Percentiles rank a stretch among this genome's conserved stretches.
These are phyloP conservation scores for Moesziomyces sp. DNA, from an alignment of 1,284 basidiomycete genomes.

Conservation along the genomic window DNA sequence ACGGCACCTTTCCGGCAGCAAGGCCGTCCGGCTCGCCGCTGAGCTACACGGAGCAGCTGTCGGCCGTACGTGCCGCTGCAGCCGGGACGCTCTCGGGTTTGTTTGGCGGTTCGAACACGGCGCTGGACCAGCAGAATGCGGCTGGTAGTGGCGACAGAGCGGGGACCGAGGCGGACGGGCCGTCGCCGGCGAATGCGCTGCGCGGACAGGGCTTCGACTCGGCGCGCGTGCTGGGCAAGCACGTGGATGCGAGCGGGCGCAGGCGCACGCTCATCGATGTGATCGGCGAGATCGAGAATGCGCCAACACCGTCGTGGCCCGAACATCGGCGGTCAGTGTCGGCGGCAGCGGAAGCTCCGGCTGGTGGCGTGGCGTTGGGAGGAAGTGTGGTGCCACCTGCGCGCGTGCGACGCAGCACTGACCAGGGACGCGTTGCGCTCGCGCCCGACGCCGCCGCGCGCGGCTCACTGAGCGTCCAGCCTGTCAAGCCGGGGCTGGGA, in stretches of 20 bases:
- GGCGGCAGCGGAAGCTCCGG: conserved; percentile 17
- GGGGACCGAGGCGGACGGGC: conserved; percentile 17
- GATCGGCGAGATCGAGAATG: conserved; percentile 40
- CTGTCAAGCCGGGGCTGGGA: not conserved
- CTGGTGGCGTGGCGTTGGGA: conserved; percentile 11
- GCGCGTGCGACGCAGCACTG: conserved; percentile 26
- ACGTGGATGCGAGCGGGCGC: conserved; percentile 11
- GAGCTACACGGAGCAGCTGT: conserved; percentile 38
- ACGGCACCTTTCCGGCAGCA: conserved; percentile 21
- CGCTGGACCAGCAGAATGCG: conserved; percentile 24
- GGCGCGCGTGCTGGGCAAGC: conserved; percentile 30
- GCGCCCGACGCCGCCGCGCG: conserved; percentile 10
- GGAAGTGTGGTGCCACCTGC: conserved; percentile 13
- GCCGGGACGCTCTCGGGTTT: conserved; percentile 35
- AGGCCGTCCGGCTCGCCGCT: conserved; percentile 29
- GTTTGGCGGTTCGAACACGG: conserved; percentile 29
- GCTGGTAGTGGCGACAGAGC: conserved; percentile 4
- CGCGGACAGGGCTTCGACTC: conserved; percentile 46
- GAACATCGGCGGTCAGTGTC: conserved; percentile 32
- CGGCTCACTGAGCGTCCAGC: conserved; percentile 19
- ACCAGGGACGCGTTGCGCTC: conserved; percentile 16
- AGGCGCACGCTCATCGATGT: conserved; percentile 41
- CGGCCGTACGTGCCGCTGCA: conserved; percentile 39
- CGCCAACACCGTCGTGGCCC: conserved; percentile 6
- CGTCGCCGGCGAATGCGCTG: conserved; percentile 23